phyloP scores from a whole-genome alignment of 2,329 filamentous ascomycete species.

The Xylariaceae sp. region DNA sequence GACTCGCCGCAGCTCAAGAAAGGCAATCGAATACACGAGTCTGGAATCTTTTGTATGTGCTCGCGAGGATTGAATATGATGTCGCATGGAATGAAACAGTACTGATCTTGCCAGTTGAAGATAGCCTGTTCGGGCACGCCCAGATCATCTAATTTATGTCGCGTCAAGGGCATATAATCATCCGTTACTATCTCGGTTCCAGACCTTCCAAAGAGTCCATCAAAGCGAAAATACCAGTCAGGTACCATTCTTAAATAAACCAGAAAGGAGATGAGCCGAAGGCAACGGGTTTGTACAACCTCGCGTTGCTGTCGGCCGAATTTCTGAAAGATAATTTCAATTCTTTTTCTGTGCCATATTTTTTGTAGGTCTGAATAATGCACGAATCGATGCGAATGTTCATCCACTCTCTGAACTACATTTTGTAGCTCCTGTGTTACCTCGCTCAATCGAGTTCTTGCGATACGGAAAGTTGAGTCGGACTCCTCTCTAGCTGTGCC shows the following conservation, averaged over 20 bases:
- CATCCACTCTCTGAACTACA: neutral
- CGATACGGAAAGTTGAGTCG: neutral
- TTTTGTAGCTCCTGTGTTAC: neutral
- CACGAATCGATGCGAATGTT: neutral
- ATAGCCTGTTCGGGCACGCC: neutral
- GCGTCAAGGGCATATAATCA: neutral
- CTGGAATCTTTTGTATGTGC: neutral
- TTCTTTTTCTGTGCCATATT: neutral
- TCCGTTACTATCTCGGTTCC: neutral
- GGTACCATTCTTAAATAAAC: neutral
- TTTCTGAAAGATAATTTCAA: neutral
- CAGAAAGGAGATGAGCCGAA: constrained; percentile 4
- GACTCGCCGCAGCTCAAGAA: neutral
- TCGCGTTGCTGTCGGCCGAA: neutral
- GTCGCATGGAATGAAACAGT: neutral
- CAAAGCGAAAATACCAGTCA: neutral
- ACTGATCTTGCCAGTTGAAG: neutral
- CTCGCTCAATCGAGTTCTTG: neutral
- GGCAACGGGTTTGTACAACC: neutral
- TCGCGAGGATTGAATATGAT: constrained; percentile 1
- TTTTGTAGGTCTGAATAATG: neutral
- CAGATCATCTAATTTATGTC: neutral
- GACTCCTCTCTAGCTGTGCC: neutral
- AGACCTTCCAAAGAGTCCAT: neutral
- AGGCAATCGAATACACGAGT: neutral